Base-by-base conservation (phyloP, 1,284 basidiomycete species). In the Ceratorhiza oryzae-sativae region DNA sequence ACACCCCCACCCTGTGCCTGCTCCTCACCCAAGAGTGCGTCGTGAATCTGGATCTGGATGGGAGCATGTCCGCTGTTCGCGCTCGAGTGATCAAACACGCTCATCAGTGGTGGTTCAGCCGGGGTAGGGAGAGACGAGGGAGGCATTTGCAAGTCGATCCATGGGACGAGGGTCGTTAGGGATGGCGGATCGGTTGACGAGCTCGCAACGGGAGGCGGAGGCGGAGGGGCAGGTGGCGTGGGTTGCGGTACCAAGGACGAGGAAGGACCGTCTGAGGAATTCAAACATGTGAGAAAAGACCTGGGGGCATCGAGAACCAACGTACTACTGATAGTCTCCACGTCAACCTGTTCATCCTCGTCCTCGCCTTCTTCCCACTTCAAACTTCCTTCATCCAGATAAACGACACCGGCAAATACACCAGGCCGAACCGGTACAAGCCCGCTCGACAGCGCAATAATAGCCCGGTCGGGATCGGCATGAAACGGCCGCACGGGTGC, bases 121-220 rank as follows among this genome's bases (percentile, higher is more conserved):
- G 65, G 65, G 0, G 53, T 56, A 8, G 65, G 65, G 18, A 70
- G 36, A 6, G 65, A 70, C 8, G 65, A 70, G 9, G 65, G 65
- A 20, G 65, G 65, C 65, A 70, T 70, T 41, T 70, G 65, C 10
- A 70, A 48, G 41, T 70, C 65, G 25, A 70, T 70, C 65, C 65
- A 70, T n/a, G 65, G 65, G n/a, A 70, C 45, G 3, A 70, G 39
- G 0, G 65, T 70, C 18, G 51, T 55, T 45, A 55, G 6, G 10
- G 51, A 53, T 42, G 51, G 65, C n/a, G 53, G 65, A 10, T 42
- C 41, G 2, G n/a, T 36, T 4, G 9, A 13, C 2, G 45, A n/a
- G 23, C 18, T 48, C 34, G 32, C 30, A 30, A 1, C 27, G 12
- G 45, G 42, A 27, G 32, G 6, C 18, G 25, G 42, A 30, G 27